A percentile compares a stretch with the other conserved stretches of the same genome.
phyloP scores from a whole-genome alignment of 2,329 filamentous ascomycete genomes.

The Gnomoniopsis sp. region DNA sequence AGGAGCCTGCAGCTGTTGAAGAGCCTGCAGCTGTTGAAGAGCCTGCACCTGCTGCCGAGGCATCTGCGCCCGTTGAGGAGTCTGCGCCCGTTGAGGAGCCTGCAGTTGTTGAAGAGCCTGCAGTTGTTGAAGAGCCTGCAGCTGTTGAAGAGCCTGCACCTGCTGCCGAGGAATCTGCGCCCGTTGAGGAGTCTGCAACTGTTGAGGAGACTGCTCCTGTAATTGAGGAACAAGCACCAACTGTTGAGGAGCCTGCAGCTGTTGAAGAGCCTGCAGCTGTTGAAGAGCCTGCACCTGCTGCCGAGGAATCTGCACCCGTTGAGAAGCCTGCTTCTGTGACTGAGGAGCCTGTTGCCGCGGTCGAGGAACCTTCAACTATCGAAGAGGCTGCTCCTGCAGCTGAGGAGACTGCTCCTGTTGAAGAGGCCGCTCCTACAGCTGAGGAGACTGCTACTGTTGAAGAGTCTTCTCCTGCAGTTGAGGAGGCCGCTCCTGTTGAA shows the following conservation, averaged over 20 bases:
- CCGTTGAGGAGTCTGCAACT: slow-evolving; percentile 14
- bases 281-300: slow-evolving; percentile 8
- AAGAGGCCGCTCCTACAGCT: slow-evolving; percentile 6
- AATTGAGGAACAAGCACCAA: slow-evolving; percentile 8
- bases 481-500: background rate
- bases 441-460: background rate
- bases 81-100: slow-evolving; percentile 11
- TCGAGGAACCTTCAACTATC: slow-evolving; percentile 6
- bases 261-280: slow-evolving; percentile 5
- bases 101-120: background rate
- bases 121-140: slow-evolving; percentile 4
- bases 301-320: slow-evolving; percentile 11
- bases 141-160: slow-evolving; percentile 1
- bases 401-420: background rate
- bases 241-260: slow-evolving; percentile 1
- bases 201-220: slow-evolving; percentile 11
- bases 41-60: slow-evolving; percentile 12
- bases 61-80: slow-evolving; percentile 13
- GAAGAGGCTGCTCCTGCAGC: slow-evolving; percentile 1
- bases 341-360: slow-evolving; percentile 3
- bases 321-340: slow-evolving; percentile 10
- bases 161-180: slow-evolving; percentile 3
- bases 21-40: slow-evolving; percentile 13
- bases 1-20: slow-evolving; percentile 10
- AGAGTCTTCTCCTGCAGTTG: background rate